phyloP scores from a whole-genome alignment of 345 rosid species.

The Mallotus nudiflorus region DNA sequence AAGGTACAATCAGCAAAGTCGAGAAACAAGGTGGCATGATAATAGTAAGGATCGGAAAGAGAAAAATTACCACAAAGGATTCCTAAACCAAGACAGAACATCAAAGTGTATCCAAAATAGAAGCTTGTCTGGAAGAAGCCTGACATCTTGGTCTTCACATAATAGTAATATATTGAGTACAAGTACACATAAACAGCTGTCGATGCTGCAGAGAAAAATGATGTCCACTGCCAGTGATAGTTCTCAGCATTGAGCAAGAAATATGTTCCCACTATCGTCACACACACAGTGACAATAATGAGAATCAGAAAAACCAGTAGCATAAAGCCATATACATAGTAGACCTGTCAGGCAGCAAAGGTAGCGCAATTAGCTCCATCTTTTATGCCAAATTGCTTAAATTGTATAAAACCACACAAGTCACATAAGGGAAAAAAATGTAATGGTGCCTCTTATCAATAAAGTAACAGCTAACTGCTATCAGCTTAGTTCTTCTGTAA shows the following conservation, averaged over 20 bases:
- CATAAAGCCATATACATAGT: slow-evolving; percentile 95
- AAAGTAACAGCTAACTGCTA: no score
- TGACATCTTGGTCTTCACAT: slow-evolving; percentile 90
- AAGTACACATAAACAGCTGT: slow-evolving; percentile 88
- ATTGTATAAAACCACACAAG: background rate
- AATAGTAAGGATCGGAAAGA: background rate
- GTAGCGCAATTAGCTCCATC: background rate
- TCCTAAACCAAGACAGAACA: slow-evolving; percentile 94
- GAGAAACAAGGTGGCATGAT: background rate
- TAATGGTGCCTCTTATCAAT: no score
- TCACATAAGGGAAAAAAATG: background rate
- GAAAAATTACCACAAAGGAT: slow-evolving; percentile 80
- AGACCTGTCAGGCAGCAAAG: slow-evolving; percentile 52
- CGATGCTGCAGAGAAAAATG: slow-evolving; percentile 92
- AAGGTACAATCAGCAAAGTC: background rate
- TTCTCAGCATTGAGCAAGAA: slow-evolving; percentile 94
- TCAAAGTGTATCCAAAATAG: slow-evolving; percentile 94
- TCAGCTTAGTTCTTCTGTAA: no score
- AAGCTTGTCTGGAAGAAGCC: slow-evolving; percentile 98
- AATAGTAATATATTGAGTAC: slow-evolving; percentile 89
- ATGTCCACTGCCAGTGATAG: slow-evolving; percentile 99
- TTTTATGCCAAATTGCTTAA: background rate
- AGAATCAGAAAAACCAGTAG: slow-evolving; percentile 85
- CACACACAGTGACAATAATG: slow-evolving; percentile 81
- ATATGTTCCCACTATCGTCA: slow-evolving; percentile 89